Base-by-base conservation (phyloP, 352 stramenopile species). In the Phytopythium boreale region DNA sequence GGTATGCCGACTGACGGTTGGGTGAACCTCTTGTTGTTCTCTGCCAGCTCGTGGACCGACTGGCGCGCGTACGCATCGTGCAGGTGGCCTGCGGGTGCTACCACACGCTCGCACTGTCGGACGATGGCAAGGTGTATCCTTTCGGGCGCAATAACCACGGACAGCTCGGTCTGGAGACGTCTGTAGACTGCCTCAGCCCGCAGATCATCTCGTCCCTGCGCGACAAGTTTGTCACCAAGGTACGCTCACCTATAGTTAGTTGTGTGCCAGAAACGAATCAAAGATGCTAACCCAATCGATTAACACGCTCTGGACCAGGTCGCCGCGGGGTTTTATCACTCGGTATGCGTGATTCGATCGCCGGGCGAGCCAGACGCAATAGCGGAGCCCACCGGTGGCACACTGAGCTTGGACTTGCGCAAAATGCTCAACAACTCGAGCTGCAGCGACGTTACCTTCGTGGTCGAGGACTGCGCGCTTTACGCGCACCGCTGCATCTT, bases 61-160 rank as follows among this genome's bases (percentile, higher is more conserved):
- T 95, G 24, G 68, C 61, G 4, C 75, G 81, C 4, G 68, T 88
- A 27, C 79, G 76, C 15, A 82, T 94, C 55, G 68, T 82, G n/a
- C 79, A 91, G 37, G 79, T 93, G 22, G 78, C 87, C 29, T 96
- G 87, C 31, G 89, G 89, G 22, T 94, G 86, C 68, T 96, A 95
- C 56, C 89, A 96, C 72, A 96, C 84, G 26, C 75, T 96, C 14
- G 63, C 78, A 4, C 80, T 96, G 34, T 92, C 83, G 19, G 83
- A 92, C n/a, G 80, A 93, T 36, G 89, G 87, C 11, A 90, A 89
- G 65, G 87, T 96, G 44, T 95, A 93, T 60, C 93, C 96, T 22
- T 98, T 97, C 70, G 93, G 93, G 26, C 76, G 93, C 36, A 98
- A 98, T 68, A 97, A 98, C 61, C 93, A 98, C 69, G 93, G 93